A percentile compares a stretch with the other conserved stretches of the same genome.
Conservation (phyloP, 768 basidiomycete species). For the Pleurotus sapidus region DNA sequence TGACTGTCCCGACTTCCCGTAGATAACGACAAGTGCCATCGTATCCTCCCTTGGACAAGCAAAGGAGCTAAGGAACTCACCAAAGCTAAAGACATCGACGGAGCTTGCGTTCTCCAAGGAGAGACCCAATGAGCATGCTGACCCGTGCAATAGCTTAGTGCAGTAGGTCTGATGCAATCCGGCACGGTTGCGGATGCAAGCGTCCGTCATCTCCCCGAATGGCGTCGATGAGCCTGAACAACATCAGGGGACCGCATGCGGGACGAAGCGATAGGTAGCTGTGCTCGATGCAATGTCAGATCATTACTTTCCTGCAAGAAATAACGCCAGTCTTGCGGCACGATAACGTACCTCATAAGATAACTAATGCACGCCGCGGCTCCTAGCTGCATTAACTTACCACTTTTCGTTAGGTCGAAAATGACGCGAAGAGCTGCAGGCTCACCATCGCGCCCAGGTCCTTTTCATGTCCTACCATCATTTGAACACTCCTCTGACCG, state of each 20-base stretch:
- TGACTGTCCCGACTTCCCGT: not conserved
- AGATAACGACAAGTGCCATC: not conserved
- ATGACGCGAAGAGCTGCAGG: not conserved
- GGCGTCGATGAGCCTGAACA: not conserved
- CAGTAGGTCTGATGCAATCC: too few relatives aligned
- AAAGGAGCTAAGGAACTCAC: not conserved
- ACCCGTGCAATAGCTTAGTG: not conserved
- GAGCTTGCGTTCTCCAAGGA: too few relatives aligned
- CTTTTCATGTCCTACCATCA: not conserved
- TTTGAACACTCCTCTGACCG: not conserved
- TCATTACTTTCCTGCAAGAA: too few relatives aligned
- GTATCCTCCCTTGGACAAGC: not conserved
- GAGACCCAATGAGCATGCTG: not conserved
- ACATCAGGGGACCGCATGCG: not conserved
- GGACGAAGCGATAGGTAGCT: not conserved
- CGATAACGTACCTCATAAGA: not conserved
- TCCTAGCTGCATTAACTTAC: not conserved
- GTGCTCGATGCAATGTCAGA: too few relatives aligned
- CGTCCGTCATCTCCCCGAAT: not conserved
- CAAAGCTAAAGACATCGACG: too few relatives aligned
- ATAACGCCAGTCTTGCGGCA: not conserved
- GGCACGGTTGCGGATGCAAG: too few relatives aligned
- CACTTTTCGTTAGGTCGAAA: slow-evolving; percentile 5
- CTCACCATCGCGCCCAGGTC: not conserved
- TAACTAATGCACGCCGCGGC: not conserved